Conservation (phyloP, 2,329 filamentous ascomycete genomes). For the Aspergillus thermomutatus region DNA sequence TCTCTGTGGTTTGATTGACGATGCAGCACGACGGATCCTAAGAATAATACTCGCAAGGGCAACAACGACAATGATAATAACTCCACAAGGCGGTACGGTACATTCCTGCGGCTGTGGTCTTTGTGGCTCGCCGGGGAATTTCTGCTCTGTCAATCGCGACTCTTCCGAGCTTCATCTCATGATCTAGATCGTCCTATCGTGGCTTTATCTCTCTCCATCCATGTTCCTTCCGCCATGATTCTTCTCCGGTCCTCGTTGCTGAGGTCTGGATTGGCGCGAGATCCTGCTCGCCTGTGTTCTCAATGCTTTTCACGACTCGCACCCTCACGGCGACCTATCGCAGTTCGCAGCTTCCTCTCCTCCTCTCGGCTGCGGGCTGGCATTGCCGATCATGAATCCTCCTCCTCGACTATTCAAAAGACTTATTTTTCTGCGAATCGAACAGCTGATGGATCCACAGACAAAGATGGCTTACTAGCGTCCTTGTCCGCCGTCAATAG, state of each 20-base stretch:
- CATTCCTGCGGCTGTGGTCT: constrained; percentile 26
- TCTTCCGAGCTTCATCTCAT: background rate
- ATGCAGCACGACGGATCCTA: background rate
- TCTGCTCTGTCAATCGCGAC: constrained; percentile 13
- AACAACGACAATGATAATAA: constrained; percentile 10
- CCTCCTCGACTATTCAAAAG: constrained; percentile 30
- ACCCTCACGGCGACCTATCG: constrained; percentile 13
- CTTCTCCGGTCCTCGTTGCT: constrained; percentile 35
- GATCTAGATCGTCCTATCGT: constrained; percentile 1
- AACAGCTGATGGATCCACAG: constrained; percentile 14
- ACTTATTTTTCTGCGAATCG: constrained; percentile 41
- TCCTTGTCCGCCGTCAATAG: constrained; percentile 25
- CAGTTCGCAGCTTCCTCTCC: constrained; percentile 29
- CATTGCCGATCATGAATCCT: constrained; percentile 23
- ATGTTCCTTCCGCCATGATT: constrained; percentile 30
- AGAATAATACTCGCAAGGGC: too few relatives aligned
- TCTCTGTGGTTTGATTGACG: background rate
- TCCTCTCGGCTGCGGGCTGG: constrained; percentile 30
- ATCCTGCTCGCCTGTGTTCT: constrained; percentile 30
- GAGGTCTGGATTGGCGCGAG: constrained; percentile 30
- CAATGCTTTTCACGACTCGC: constrained; percentile 29
- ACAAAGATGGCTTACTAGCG: constrained; percentile 23
- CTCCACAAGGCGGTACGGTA: constrained; percentile 4
- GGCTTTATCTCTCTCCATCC: background rate
- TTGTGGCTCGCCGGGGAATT: constrained; percentile 26